Percentiles rank a stretch among this genome's conserved stretches.
Conservation (phyloP, 305 asterid species). For the Fraxinus paxiana region DNA sequence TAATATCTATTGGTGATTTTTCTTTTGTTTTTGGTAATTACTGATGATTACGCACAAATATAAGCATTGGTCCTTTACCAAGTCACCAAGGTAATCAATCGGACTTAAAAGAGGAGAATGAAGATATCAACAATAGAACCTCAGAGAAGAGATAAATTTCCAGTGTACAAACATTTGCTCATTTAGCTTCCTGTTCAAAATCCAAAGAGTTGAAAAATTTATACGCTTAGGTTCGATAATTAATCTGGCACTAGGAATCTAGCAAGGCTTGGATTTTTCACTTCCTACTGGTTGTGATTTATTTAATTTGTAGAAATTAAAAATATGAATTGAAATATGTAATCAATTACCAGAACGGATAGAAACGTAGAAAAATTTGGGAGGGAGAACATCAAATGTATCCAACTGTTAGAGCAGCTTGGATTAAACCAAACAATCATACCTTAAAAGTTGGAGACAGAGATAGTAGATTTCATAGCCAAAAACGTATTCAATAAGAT, state of each 20-base stretch:
- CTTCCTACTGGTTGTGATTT: not conserved
- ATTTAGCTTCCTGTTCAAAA: not conserved
- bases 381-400: not conserved
- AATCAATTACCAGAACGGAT: not conserved
- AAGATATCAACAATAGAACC: not conserved
- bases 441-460: not conserved
- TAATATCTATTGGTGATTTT: not conserved
- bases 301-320: not conserved
- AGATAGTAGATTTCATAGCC: not conserved
- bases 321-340: not conserved
- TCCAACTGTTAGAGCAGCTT: not conserved
- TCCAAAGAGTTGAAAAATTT: not conserved
- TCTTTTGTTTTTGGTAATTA: not conserved
- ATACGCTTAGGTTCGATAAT: not conserved
- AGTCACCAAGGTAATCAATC: not conserved
- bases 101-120: not conserved
- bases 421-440: not conserved
- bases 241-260: not conserved
- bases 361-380: not conserved
- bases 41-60: not conserved
- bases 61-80: not conserved
- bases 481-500: not conserved
- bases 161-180: not conserved
- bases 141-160: not conserved
- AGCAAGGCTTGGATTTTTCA: not conserved